Base-by-base conservation (phyloP, 352 stramenopile genomes). In the Globisporangium canariense region DNA sequence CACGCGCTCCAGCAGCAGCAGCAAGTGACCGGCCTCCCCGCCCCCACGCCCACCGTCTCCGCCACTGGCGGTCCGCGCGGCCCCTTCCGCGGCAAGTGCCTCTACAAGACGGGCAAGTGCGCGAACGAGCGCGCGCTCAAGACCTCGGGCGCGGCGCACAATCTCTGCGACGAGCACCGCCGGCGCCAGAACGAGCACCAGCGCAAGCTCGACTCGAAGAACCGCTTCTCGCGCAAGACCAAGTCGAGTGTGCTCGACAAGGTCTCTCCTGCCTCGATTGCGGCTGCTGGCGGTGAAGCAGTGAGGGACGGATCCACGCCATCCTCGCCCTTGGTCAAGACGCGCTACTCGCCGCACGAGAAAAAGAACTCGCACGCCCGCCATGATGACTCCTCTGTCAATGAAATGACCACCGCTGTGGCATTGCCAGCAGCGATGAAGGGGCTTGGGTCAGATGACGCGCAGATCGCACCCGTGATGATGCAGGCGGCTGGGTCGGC, bases 71-170 rank as follows among this genome's bases (percentile, higher is more conserved):
- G 20, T 3, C 47, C 59, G 18, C 52, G 61, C 20, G 61, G 53
- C 3, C 41, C 61, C 3, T 93, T 80, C 71, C 79, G 86, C 58
- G 86, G 86, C 60, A 86, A 87, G 56, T 95, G 86, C 52, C 76
- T 90, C 52, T 95, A 95, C 77, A 95, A 95, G 75, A 93, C 86
- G 13, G 84, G 86, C 66, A 95, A 95, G 66, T 95, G 86, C 74
- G 66, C 70, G 53, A 91, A 95, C 70, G 86, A 95, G 67, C 86
- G 86, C 64, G 86, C 86, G 53, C 77, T 95, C 65, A 95, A 95
- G 73, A 92, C 84, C 38, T 92, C 86, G 2, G 86, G 86, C 36
- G 65, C 81, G 60, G 67, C 86, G 50, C 86, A 95, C 76, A 94
- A 93, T 70, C 81, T 94, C 62, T 94, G 86, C 66, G 81, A 94